phyloP scores from a whole-genome alignment of 257 asterid species.

The Plantago elongata region DNA sequence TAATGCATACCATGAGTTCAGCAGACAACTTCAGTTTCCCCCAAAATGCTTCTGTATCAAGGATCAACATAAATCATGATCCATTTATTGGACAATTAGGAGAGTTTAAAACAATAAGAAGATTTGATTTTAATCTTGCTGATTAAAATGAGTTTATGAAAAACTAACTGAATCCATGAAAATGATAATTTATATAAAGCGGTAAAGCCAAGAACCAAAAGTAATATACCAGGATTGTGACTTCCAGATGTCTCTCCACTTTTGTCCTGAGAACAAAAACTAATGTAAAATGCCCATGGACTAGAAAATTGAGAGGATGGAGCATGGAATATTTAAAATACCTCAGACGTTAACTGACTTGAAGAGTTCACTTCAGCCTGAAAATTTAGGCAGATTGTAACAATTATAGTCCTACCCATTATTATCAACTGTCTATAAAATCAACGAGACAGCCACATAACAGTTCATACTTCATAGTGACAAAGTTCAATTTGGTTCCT shows the following conservation, averaged over 20 bases:
- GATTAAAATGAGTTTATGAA: slow-evolving; percentile 12
- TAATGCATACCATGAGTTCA: slow-evolving; percentile 56
- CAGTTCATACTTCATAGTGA: background rate
- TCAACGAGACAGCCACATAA: background rate
- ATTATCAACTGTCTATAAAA: background rate
- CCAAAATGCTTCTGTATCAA: slow-evolving; percentile 67
- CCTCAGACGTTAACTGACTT: slow-evolving; percentile 46
- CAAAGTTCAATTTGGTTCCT: background rate
- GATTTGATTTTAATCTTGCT: background rate
- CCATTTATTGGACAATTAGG: slow-evolving; percentile 18
- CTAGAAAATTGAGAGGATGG: slow-evolving; percentile 11
- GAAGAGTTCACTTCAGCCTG: slow-evolving; percentile 54
- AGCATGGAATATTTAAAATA: slow-evolving; percentile 19
- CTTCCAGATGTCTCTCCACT: slow-evolving; percentile 18
- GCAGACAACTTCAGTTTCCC: slow-evolving; percentile 58
- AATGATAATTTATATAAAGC: background rate
- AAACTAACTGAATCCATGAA: slow-evolving; percentile 12
- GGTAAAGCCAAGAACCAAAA: slow-evolving; percentile 5
- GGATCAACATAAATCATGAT: slow-evolving; percentile 21
- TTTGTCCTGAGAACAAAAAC: slow-evolving; percentile 28
- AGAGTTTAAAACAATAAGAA: slow-evolving; percentile 13
- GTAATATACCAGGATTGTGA: slow-evolving; percentile 25
- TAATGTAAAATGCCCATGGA: slow-evolving; percentile 18
- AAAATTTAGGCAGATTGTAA: slow-evolving; percentile 8
- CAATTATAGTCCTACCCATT: slow-evolving; percentile 12